A percentile compares a stretch with the other conserved stretches of the same genome.
These are phyloP conservation scores for Leccinum proliferum DNA, from an alignment of 1,284 basidiomycete species.

Conservation along the genomic window DNA sequence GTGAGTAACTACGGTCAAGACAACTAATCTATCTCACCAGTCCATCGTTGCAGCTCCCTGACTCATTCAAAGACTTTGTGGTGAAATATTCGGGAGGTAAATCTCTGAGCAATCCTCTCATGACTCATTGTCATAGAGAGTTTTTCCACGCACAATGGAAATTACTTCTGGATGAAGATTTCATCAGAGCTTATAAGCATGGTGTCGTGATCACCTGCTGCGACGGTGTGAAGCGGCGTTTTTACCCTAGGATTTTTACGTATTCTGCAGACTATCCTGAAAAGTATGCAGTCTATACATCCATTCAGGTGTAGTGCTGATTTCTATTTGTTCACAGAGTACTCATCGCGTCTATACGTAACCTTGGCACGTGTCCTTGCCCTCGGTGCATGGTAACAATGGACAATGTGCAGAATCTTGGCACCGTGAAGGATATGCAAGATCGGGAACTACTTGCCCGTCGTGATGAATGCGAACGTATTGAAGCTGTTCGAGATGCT, in stretches of 20 bases:
- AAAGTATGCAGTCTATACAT: too few relatives aligned
- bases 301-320: too few relatives aligned
- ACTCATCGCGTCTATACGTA: background rate
- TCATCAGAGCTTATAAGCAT: too few relatives aligned
- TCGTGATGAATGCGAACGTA: background rate
- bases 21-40: background rate
- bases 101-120: background rate
- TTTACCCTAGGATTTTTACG: too few relatives aligned
- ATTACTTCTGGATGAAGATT: too few relatives aligned
- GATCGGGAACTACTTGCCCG: background rate
- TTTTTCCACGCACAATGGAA: too few relatives aligned
- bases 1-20: background rate
- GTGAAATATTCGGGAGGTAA: background rate
- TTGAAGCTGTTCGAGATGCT: background rate
- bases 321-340: too few relatives aligned
- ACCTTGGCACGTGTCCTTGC: background rate
- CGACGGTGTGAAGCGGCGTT: too few relatives aligned
- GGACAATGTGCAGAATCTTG: background rate
- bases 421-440: background rate
- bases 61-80: background rate
- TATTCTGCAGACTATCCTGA: too few relatives aligned
- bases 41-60: background rate
- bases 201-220: too few relatives aligned
- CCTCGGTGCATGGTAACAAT: background rate
- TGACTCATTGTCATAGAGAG: too few relatives aligned